These are phyloP conservation scores for Raddia distichophylla DNA, from an alignment of 176 grass and related monocot species.

Conservation along the genomic window DNA sequence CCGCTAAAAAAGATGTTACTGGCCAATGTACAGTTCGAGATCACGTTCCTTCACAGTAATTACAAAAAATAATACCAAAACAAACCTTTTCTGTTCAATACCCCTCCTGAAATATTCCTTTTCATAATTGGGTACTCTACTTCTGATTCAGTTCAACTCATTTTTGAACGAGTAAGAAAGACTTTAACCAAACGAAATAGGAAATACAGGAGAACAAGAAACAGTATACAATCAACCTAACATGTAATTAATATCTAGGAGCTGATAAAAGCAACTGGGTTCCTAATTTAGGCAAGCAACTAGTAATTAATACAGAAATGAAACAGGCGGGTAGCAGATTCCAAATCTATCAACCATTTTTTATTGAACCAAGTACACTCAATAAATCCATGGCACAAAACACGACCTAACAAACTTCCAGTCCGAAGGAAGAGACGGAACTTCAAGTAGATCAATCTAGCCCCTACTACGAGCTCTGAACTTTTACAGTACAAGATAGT, in stretches of 20 bases:
- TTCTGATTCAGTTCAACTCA: neutral
- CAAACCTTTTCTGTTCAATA: constrained; percentile 6
- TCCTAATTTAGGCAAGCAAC: neutral
- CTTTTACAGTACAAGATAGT: neutral
- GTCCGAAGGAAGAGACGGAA: neutral
- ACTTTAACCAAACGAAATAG: neutral
- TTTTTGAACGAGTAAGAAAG: neutral
- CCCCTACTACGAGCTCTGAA: constrained; percentile 2
- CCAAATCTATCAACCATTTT: neutral
- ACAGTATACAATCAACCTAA: neutral
- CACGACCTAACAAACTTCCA: neutral
- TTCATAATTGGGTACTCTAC: neutral
- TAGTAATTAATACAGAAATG: constrained; percentile 25
- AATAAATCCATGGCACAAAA: neutral
- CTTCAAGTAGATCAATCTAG: neutral
- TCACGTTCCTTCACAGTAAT: constrained; percentile 8
- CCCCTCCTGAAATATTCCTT: constrained; percentile 1
- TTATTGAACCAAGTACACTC: neutral
- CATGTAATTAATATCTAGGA: neutral
- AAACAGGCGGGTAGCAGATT: neutral
- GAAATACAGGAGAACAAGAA: neutral
- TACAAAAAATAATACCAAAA: constrained; percentile 18
- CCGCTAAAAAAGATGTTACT: neutral
- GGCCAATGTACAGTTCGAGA: constrained; percentile 23
- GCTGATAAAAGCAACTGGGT: neutral